Conservation (phyloP, 2,329 filamentous ascomycete genomes). For the Helminthosporium solani region DNA sequence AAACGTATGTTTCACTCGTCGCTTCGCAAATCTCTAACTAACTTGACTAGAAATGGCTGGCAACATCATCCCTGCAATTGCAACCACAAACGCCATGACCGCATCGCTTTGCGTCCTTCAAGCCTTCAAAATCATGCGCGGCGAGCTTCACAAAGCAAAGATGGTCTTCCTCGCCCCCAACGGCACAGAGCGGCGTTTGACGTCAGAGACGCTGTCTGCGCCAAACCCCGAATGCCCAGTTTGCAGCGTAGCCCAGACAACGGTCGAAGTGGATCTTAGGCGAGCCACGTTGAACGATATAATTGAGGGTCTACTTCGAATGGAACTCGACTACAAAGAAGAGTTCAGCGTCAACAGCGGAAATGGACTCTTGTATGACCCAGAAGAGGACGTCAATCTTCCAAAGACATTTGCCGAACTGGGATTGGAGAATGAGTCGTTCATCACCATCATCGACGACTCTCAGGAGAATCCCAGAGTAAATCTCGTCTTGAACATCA, state of each 20-base stretch:
- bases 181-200: conserved; percentile 57
- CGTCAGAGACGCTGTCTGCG: conserved; percentile 54
- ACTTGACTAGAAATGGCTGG: conserved; percentile 78
- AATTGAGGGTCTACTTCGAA: conserved; percentile 70
- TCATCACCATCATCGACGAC: conserved; percentile 81
- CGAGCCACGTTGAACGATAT: conserved; percentile 76
- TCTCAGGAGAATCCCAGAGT: conserved; percentile 76
- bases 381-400: conserved; percentile 84
- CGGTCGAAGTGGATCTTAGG: conserved; percentile 66
- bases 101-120: conserved; percentile 90
- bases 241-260: conserved; percentile 72
- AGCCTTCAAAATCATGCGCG: conserved; percentile 83
- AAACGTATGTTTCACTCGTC: conserved; percentile 59
- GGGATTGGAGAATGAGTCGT: conserved; percentile 70
- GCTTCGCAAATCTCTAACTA: conserved; percentile 1
- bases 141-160: conserved; percentile 66
- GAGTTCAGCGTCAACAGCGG: conserved; percentile 79
- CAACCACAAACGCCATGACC: conserved; percentile 95
- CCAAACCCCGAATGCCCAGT: conserved; percentile 84
- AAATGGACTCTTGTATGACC: conserved; percentile 79
- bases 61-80: conserved; percentile 98
- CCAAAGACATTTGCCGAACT: conserved; percentile 76
- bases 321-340: conserved; percentile 73
- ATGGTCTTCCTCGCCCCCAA: conserved; percentile 82
- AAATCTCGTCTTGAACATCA: conserved; percentile 73